Evolutionary conservation across 306 rosid species (phyloP), one percentile per base, ranked within the genome.

Genomic region (Quercus alba): DNA sequence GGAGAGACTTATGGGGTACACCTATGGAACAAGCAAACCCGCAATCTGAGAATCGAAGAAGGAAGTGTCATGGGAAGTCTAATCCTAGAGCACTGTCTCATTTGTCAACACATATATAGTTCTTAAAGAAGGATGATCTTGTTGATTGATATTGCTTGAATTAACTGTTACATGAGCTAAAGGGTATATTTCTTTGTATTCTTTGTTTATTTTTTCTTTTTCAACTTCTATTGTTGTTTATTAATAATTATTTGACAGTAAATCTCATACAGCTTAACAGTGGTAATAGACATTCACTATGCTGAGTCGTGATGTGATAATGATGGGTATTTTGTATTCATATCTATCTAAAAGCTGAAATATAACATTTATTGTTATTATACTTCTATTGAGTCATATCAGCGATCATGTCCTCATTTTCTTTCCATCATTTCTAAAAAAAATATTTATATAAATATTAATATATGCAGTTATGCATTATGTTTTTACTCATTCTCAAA

Each of bases 11-110:
- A 83, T 73, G 99, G 93, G 44, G 79, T 93, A 23, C 96, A 93
- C 85, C 80, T 93, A 1, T 93, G 98, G 96, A 91, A 93, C 73
- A 90, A 80, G 80, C 87, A 89, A n/a, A 93, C 94, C 73, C 85
- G 87, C 68, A 73, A 77, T 30, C 80, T 86, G 78, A 9, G n/a
- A 9, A 83, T 93, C 30, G 90, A 95, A 87, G 85, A 88, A 74
- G 98, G 91, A 83, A 91, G 96, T 58, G 79, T 86, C 44, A 72
- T 95, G 49, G 93, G 72, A 73, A 88, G 83, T 56, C 78, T 95
- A 25, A 49, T 89, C 66, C 81, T 90, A 23, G 72, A 86, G 67
- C 90, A 84, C 31, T 92, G 94, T 77, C 46, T 88, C 69, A 75
- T 84, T 74, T 94, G 92, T 74, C 82, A 76, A 33, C 64, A 77